Evolutionary conservation across 2,329 filamentous ascomycete species (phyloP).

Genomic region (Talaromyces sp.): DNA sequence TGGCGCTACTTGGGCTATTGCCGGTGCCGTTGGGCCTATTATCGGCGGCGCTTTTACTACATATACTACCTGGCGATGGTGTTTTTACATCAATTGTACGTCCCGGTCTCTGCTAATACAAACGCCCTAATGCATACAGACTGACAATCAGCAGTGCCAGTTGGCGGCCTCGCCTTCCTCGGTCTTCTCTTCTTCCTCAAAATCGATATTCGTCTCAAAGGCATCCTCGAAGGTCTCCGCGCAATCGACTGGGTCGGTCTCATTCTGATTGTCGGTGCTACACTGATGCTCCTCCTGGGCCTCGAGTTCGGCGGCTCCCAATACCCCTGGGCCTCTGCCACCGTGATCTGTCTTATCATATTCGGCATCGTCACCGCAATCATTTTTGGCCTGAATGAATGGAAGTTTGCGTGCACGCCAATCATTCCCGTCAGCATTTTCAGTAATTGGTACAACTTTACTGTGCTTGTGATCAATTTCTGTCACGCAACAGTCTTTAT

Average conservation of each 20-base stretch:
- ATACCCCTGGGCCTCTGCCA: conserved; percentile 54
- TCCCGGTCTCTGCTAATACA: neutral
- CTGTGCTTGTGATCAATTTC: conserved; percentile 61
- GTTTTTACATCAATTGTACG: neutral
- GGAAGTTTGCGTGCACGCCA: conserved; percentile 30
- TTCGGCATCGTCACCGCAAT: conserved; percentile 42
- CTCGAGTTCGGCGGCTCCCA: conserved; percentile 60
- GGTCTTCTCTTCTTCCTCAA: conserved; percentile 57
- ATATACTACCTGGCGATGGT: neutral
- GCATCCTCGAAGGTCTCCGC: conserved; percentile 51
- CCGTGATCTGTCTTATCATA: conserved; percentile 55
- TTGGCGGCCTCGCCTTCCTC: conserved; percentile 48
- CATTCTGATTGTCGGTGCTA: conserved; percentile 44
- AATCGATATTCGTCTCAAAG: conserved; percentile 51
- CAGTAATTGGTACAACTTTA: conserved; percentile 12
- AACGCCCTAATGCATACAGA: neutral
- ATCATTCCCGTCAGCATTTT: conserved; percentile 50
- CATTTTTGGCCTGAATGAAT: conserved; percentile 33
- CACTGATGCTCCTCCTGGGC: conserved; percentile 48
- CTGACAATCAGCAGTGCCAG: conserved; percentile 28
- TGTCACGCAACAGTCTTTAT: conserved; percentile 76
- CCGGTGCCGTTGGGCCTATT: neutral
- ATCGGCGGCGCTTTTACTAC: neutral
- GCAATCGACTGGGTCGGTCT: conserved; percentile 53
- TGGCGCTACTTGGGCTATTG: neutral